Base-by-base conservation (phyloP, 495 filamentous ascomycete species). In the Penicillium angulare region DNA sequence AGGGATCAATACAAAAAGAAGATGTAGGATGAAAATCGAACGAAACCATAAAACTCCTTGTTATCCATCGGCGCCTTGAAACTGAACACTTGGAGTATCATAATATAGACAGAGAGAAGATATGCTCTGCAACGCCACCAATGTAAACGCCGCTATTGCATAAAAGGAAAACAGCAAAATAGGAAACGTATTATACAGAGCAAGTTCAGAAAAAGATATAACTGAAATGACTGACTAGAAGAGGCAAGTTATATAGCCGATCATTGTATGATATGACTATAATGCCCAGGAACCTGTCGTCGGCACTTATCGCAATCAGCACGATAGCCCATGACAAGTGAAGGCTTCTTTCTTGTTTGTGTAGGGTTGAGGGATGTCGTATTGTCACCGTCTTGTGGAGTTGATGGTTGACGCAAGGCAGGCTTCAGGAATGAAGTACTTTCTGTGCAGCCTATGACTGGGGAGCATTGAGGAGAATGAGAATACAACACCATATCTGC, bases 231-330 rank as follows among this genome's bases (percentile, higher is more conserved):
- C 27, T 31, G 13, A 7, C 27, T 31, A 12, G 13, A 31, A 12
- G 27, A 12, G 10, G 33, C n/a, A n/a, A n/a, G n/a, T n/a, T n/a
- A 35, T 17, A 35, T 35, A 17, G 15, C 16, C 21, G 20, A 24
- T 12, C 12, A 9, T 12, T 63, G 59, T 31, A 89, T 80, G 39
- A 92, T 90, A 67, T 96, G 90, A 58, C 86, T 91, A 57, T 91
- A 92, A 66, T 96, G 90, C 0, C 90, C 90, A 0, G 89, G 90
- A 23, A 92, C 85, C 65, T 83, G 86, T 56, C 75, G 75, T 43
- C 77, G 79, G 65, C 90, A 96, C 69, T 92, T 92, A 46, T 91
- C 88, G 67, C 90, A 96, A 65, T 92, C 88, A 10, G 85, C 82
- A 33, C 89, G 77, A 68, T 86, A 93, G 16, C 90, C 90, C 84